Conservation (phyloP, 2,329 filamentous ascomycete species). For the Neopestalotiopsis clavispora region DNA sequence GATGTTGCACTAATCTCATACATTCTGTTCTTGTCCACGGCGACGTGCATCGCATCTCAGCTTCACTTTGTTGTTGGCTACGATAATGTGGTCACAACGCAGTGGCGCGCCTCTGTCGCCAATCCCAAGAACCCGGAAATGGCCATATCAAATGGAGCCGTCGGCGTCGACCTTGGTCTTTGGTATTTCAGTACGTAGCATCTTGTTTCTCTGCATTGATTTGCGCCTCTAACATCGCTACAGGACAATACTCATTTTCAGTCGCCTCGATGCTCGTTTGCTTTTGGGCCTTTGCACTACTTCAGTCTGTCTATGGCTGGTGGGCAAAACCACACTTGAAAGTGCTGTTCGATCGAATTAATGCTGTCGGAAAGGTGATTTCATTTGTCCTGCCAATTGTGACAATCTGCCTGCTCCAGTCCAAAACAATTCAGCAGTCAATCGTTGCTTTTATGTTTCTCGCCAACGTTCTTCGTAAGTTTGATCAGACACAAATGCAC, state of each 20-base stretch:
- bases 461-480: constrained; percentile 24
- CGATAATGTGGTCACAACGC: constrained; percentile 19
- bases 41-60: constrained; percentile 22
- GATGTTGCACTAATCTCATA: constrained; percentile 25
- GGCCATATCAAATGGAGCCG: constrained; percentile 22
- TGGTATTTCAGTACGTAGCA: constrained; percentile 25
- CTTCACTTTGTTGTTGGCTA: constrained; percentile 21
- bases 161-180: constrained; percentile 21
- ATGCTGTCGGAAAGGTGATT: constrained; percentile 21
- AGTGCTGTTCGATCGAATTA: constrained; percentile 14
- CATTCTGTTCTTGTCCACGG: constrained; percentile 21
- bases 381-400: constrained; percentile 23
- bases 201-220: no score
- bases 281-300: constrained; percentile 26
- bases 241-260: constrained; percentile 20
- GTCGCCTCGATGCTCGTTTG: constrained; percentile 21
- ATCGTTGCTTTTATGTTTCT: constrained; percentile 22
- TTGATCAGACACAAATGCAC: background rate
- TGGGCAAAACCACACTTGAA: constrained; percentile 17
- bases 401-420: constrained; percentile 24
- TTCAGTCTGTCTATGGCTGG: constrained; percentile 25
- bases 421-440: constrained; percentile 19
- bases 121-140: constrained; percentile 22
- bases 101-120: constrained; percentile 18
- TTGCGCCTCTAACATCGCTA: no score